phyloP scores from a whole-genome alignment of 305 asterid species.

The Plantago lanceolata region DNA sequence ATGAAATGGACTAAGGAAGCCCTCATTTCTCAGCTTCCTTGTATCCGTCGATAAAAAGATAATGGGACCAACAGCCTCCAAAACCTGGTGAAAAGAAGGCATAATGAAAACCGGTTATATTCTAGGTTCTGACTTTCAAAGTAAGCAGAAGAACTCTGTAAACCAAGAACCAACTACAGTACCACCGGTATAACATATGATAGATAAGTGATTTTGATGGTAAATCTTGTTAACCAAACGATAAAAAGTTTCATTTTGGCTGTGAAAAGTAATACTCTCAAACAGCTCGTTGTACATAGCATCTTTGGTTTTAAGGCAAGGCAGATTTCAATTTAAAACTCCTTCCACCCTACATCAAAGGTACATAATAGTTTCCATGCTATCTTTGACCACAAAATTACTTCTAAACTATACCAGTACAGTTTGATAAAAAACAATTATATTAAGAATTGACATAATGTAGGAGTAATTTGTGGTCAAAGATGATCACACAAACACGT shows the following conservation, averaged over 20 bases:
- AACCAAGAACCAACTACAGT: slow-evolving; percentile 9
- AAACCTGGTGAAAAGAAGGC: slow-evolving; percentile 51
- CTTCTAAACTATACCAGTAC: too few relatives aligned
- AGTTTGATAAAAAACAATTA: too few relatives aligned
- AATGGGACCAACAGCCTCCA: slow-evolving; percentile 97
- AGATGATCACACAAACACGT: too few relatives aligned
- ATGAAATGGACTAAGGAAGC: slow-evolving; percentile 96
- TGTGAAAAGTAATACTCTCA: slow-evolving; percentile 4
- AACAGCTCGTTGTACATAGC: slow-evolving; percentile 12
- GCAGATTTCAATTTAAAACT: background rate
- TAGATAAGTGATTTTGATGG: background rate
- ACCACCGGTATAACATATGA: background rate
- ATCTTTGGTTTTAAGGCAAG: slow-evolving; percentile 12
- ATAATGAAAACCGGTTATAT: slow-evolving; percentile 19
- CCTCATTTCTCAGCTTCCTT: slow-evolving; percentile 94
- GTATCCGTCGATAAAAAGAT: slow-evolving; percentile 92
- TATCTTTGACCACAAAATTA: too few relatives aligned
- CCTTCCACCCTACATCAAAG: too few relatives aligned
- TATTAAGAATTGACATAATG: too few relatives aligned
- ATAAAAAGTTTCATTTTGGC: slow-evolving; percentile 2
- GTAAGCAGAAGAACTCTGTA: background rate
- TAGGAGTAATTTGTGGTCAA: too few relatives aligned
- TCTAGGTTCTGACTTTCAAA: slow-evolving; percentile 13
- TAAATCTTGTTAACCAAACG: background rate
- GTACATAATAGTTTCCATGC: too few relatives aligned